Evolutionary conservation across 306 rosid species (phyloP).

Genomic region (Rubus parviflorus): DNA sequence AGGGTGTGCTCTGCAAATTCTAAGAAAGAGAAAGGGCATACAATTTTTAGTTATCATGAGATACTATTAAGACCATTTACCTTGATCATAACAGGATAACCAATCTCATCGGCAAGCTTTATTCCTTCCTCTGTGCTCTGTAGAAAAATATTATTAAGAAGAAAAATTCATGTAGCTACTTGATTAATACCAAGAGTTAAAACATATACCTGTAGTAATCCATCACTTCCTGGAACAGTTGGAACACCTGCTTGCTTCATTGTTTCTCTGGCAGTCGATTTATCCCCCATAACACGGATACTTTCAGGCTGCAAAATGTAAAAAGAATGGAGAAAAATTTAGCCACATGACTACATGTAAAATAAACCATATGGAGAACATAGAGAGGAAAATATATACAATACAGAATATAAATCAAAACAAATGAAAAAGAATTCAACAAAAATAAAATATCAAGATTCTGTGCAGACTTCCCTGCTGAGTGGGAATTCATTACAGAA

Average conservation of each 20-base stretch:
- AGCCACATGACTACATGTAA: neutral
- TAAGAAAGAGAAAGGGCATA: neutral
- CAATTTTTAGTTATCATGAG: slow-evolving; percentile 1
- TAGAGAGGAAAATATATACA: neutral
- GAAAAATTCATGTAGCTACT: slow-evolving; percentile 13
- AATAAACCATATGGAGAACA: neutral
- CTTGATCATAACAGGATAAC: slow-evolving; percentile 98
- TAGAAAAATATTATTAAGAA: slow-evolving; percentile 20
- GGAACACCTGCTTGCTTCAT: slow-evolving; percentile 90
- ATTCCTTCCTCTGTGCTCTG: slow-evolving; percentile 95
- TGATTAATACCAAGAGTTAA: slow-evolving; percentile 17
- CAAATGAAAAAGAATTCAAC: neutral
- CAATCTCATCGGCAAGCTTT: slow-evolving; percentile 84
- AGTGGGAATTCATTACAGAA: slow-evolving; percentile 1
- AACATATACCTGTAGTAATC: slow-evolving; percentile 72
- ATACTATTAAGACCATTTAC: slow-evolving; percentile 37
- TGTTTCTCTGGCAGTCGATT: slow-evolving; percentile 89
- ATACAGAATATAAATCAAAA: neutral
- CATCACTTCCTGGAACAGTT: slow-evolving; percentile 79
- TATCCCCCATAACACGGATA: slow-evolving; percentile 96
- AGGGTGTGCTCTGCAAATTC: neutral
- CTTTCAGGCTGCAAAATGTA: slow-evolving; percentile 77
- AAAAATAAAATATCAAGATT: neutral
- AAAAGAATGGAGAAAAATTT: slow-evolving; percentile 9
- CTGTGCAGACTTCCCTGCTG: neutral